Percentiles rank a stretch among this genome's conserved stretches.
phyloP scores from a whole-genome alignment of 306 rosid genomes.

The Spatholobus suberectus region DNA sequence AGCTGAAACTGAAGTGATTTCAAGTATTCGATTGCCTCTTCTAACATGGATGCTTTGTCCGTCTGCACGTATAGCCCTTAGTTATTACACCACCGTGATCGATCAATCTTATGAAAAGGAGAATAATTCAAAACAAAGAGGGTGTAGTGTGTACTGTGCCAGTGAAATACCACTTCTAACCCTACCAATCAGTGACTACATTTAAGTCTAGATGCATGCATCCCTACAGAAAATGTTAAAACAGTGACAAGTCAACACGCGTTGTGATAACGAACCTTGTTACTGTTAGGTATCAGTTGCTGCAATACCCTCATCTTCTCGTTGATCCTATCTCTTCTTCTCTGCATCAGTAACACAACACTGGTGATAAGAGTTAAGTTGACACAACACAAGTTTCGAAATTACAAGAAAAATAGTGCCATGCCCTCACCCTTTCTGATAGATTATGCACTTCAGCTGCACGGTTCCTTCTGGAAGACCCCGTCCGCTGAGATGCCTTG shows the following conservation, averaged over 20 bases:
- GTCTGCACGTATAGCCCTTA: slow-evolving; percentile 59
- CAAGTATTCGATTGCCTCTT: slow-evolving; percentile 89
- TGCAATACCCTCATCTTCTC: slow-evolving; percentile 90
- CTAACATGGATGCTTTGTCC: slow-evolving; percentile 89
- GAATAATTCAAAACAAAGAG: background rate
- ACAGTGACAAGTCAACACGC: slow-evolving; percentile 1
- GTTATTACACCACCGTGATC: slow-evolving; percentile 24
- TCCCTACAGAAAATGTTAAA: background rate
- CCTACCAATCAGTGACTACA: slow-evolving; percentile 13
- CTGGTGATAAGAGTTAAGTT: background rate
- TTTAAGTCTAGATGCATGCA: slow-evolving; percentile 19
- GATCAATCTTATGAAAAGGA: slow-evolving; percentile 23
- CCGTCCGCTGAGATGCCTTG: slow-evolving; percentile 58
- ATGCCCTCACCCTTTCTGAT: slow-evolving; percentile 79
- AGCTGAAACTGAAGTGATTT: slow-evolving; percentile 91
- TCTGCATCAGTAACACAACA: slow-evolving; percentile 53
- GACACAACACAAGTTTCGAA: background rate
- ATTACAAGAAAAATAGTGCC: slow-evolving; percentile 24
- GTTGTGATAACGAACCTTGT: slow-evolving; percentile 63
- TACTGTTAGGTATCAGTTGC: slow-evolving; percentile 89
- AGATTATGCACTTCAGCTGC: slow-evolving; percentile 89
- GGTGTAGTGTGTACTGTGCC: background rate
- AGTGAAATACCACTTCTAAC: background rate
- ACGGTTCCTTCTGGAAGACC: slow-evolving; percentile 69
- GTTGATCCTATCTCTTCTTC: slow-evolving; percentile 90